Conservation (phyloP, 2,329 filamentous ascomycete genomes). For the Daldinia sp. region DNA sequence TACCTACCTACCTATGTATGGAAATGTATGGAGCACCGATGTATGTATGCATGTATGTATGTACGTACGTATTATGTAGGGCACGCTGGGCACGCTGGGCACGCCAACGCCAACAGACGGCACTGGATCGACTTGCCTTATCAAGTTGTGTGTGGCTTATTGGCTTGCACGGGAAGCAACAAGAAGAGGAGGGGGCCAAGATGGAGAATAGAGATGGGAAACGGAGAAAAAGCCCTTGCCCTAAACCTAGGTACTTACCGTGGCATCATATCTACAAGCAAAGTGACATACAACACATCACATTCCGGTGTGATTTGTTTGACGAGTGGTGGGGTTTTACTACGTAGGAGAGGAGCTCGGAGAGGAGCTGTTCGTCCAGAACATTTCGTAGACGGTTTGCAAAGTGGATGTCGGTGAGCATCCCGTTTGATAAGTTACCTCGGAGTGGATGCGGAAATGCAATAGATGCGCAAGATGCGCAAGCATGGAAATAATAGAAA, state of each 20-base stretch:
- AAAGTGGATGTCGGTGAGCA: slow-evolving; percentile 17
- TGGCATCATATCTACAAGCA: slow-evolving; percentile 3
- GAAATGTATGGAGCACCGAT: no score
- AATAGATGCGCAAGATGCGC: no score
- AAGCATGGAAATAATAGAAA: slow-evolving; percentile 17
- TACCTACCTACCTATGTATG: no score
- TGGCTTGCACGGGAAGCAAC: slow-evolving; percentile 10
- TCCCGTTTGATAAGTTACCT: slow-evolving; percentile 15
- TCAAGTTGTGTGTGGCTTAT: slow-evolving; percentile 6
- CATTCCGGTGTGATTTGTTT: slow-evolving; percentile 22
- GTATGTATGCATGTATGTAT: background rate
- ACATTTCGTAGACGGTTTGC: slow-evolving; percentile 10
- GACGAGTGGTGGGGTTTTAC: slow-evolving; percentile 30
- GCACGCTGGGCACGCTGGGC: background rate
- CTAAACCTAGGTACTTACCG: slow-evolving; percentile 30
- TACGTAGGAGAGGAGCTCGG: no score
- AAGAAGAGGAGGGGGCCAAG: background rate
- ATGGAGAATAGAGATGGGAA: background rate
- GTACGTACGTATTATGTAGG: background rate
- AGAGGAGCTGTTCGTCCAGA: slow-evolving; percentile 4
- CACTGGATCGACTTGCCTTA: slow-evolving; percentile 20
- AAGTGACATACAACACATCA: slow-evolving; percentile 22
- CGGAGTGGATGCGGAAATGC: slow-evolving; percentile 31
- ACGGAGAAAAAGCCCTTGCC: slow-evolving; percentile 29
- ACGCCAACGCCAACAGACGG: background rate